Percentiles rank a stretch among this genome's conserved stretches.
These are phyloP conservation scores for Trichoderma reesei DNA, from an alignment of 495 filamentous ascomycete species.

Conservation along the genomic window DNA sequence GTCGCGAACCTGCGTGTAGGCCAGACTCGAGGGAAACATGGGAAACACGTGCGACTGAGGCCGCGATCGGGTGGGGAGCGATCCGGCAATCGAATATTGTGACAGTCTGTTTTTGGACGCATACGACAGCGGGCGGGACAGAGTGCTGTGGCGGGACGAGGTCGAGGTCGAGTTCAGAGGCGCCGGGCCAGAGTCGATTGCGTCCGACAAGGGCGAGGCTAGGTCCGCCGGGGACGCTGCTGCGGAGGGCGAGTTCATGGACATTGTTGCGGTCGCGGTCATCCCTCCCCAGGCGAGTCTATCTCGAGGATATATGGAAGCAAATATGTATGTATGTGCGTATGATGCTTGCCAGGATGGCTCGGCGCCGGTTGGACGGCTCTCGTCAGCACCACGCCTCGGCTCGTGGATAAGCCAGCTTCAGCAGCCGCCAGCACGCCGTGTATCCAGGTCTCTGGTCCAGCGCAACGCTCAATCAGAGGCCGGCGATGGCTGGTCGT, in stretches of 20 bases:
- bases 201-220: slow-evolving; percentile 39
- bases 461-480: not conserved
- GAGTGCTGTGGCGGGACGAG: slow-evolving; percentile 44
- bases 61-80: slow-evolving; percentile 63
- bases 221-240: slow-evolving; percentile 41
- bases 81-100: slow-evolving; percentile 53
- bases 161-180: slow-evolving; percentile 51
- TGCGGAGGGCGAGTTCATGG: slow-evolving; percentile 45
- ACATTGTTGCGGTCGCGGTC: slow-evolving; percentile 45
- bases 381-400: not conserved
- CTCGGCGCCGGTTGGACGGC: slow-evolving; percentile 10
- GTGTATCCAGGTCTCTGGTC: not conserved
- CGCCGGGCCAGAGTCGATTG: slow-evolving; percentile 49
- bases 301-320: not conserved
- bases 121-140: slow-evolving; percentile 58
- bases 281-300: not conserved
- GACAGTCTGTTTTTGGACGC: slow-evolving; percentile 60
- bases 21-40: slow-evolving; percentile 76
- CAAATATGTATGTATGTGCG: not conserved
- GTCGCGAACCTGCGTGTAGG: slow-evolving; percentile 85
- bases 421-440: not conserved
- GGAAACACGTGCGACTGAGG: slow-evolving; percentile 70
- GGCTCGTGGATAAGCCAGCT: not conserved
- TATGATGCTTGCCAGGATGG: slow-evolving; percentile 20
- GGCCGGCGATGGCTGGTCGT: not conserved